These are phyloP conservation scores for Saksenaea oblongispora DNA, from an alignment of 371 early-diverging fungal genomes.

Conservation along the genomic window DNA sequence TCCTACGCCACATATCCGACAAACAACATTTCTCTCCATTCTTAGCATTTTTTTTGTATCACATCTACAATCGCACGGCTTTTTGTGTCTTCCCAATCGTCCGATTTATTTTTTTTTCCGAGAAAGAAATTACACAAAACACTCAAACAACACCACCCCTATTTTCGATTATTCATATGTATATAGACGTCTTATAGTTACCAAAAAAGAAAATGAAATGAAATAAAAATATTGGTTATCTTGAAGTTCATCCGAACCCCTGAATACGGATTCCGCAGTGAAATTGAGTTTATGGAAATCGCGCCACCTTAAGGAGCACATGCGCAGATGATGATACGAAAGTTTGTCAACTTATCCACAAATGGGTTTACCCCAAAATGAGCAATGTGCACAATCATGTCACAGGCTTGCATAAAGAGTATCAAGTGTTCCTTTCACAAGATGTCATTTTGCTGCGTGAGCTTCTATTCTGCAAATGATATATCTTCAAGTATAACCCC, in stretches of 20 bases:
- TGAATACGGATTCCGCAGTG: background rate
- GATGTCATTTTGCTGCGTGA: too few relatives aligned
- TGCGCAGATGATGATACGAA: background rate
- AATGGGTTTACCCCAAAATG: background rate
- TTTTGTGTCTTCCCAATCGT: background rate
- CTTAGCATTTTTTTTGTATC: conserved; percentile 1
- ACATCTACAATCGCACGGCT: background rate
- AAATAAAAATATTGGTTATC: background rate
- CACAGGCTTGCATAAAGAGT: background rate
- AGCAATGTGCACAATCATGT: background rate
- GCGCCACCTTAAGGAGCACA: background rate
- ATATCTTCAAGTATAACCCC: too few relatives aligned
- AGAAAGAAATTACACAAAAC: background rate
- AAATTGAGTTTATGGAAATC: background rate
- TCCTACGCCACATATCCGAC: background rate
- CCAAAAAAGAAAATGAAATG: background rate
- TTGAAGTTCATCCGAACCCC: background rate
- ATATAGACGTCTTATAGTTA: background rate
- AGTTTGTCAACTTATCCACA: background rate
- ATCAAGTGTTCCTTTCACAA: too few relatives aligned
- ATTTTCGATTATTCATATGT: background rate
- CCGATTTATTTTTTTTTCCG: background rate
- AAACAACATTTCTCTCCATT: conserved; percentile 1
- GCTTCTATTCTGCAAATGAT: too few relatives aligned
- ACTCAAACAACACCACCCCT: background rate